A percentile compares a stretch with the other conserved stretches of the same genome.
Conservation (phyloP, 441 rosid species). For the Corymbia calophylla region DNA sequence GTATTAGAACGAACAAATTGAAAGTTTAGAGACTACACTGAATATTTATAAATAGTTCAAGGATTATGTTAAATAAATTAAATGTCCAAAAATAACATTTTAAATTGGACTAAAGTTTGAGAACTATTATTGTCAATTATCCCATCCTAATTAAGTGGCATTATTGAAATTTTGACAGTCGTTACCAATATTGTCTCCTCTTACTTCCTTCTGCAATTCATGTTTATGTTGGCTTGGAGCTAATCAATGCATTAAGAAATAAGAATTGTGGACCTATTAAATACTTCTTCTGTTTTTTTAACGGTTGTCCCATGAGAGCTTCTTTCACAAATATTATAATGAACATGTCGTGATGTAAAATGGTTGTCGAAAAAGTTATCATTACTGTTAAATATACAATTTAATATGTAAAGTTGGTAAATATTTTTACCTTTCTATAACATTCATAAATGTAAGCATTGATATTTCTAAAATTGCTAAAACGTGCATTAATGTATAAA, state of each 20-base stretch:
- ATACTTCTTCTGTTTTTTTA: background rate
- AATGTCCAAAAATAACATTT: background rate
- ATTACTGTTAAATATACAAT: background rate
- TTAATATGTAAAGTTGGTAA: background rate
- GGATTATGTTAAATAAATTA: background rate
- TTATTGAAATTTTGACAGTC: background rate
- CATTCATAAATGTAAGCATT: background rate
- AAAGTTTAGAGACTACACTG: background rate
- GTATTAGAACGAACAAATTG: fast-evolving
- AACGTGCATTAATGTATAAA: background rate
- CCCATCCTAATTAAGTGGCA: background rate
- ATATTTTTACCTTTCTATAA: background rate
- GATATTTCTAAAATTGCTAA: background rate
- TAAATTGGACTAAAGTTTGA: background rate
- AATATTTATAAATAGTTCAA: fast-evolving
- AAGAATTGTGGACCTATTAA: background rate
- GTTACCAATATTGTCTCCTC: background rate
- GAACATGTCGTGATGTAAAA: background rate
- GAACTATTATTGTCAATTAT: fast-evolving
- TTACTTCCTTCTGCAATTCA: background rate
- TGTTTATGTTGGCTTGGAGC: background rate
- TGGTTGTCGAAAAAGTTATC: background rate
- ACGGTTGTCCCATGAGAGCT: background rate
- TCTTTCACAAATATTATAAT: background rate
- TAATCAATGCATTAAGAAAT: too few relatives aligned